Base-by-base conservation (phyloP, 2,329 filamentous ascomycete genomes). In the Lecanosticta acicola region DNA sequence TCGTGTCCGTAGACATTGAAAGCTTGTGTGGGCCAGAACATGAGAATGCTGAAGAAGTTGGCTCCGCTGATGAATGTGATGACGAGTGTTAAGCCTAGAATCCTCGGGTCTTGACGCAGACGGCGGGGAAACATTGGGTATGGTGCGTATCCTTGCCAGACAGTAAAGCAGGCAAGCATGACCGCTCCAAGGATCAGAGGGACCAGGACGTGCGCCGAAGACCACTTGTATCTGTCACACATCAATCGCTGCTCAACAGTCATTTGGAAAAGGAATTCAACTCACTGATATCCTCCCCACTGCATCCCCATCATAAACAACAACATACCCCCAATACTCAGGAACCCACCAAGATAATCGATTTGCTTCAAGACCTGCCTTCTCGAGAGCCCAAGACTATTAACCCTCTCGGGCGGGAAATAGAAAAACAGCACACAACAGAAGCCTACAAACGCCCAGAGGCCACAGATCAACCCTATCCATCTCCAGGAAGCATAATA, bases 21-120 rank as follows among this genome's bases (percentile, higher is more conserved):
- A 7, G 58, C 54, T 41, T 83, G 76, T 0, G 77, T 79, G 4
- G 78, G 78, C 79, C 79, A 84, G 59, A 83, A 79, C 62, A 76
- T 70, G 14, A 77, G 59, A 9, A 68, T 57, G 11, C 46, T 58
- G 54, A 68, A 65, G 66, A 71, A 63, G 46, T 65, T 67, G 17
- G 61, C 62, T 7, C 66, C 65, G 4, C 50, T 57, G 45, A 68
- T 66, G 50, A 67, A 66, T 1, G 66, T 68, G 33, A 69, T 68
- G 45, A 69, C 48, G n/a, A 69, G 51, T 0, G 64, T 68, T 26
- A 68, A 50, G 9, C 51, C 51, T 0, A 69, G 50, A 17, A 64
- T 64, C n/a, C 66, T 58, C 32, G 62, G 59, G 19, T 55, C 53
- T 45, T 38, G 51, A 32, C 40, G 52, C 19, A 57, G 45, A 4